A percentile compares a stretch with the other conserved stretches of the same genome.
phyloP scores from a whole-genome alignment of 2,329 filamentous ascomycete species.

The Reticulascus tulasneorum region DNA sequence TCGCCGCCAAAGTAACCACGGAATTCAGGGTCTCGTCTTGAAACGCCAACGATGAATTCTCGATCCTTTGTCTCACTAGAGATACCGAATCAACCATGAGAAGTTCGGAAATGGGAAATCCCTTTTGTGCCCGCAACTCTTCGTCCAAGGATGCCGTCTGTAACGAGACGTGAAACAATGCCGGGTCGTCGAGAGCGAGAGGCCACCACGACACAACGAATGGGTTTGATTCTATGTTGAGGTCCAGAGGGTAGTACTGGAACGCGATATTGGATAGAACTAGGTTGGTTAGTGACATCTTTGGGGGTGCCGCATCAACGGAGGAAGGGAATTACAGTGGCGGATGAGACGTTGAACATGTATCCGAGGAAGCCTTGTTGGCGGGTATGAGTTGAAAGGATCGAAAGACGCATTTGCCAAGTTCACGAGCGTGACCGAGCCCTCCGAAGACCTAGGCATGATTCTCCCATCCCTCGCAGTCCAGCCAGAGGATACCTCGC shows the following conservation, averaged over 20 bases:
- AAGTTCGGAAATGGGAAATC: constrained; percentile 49
- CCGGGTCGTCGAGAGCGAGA: constrained; percentile 49
- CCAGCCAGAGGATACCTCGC: no score
- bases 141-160: constrained; percentile 56
- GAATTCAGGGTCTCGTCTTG: constrained; percentile 54
- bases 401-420: constrained; percentile 45
- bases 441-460: no score
- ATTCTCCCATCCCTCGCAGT: no score
- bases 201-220: constrained; percentile 60
- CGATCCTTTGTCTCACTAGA: constrained; percentile 45
- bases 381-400: constrained; percentile 54
- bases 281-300: constrained; percentile 22
- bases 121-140: constrained; percentile 46
- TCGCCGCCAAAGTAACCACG: constrained; percentile 53
- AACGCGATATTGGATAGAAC: constrained; percentile 56
- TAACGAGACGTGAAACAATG: constrained; percentile 55
- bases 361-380: constrained; percentile 44
- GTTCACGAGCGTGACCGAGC: no score
- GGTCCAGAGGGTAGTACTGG: constrained; percentile 55
- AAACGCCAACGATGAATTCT: constrained; percentile 39
- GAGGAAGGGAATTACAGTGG: constrained; percentile 38
- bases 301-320: not conserved
- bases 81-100: constrained; percentile 55
- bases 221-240: constrained; percentile 48
- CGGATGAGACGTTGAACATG: constrained; percentile 54